Evolutionary conservation across 2,329 filamentous ascomycete genomes (phyloP), one percentile per base, ranked within the genome.

Genomic region (Pseudogymnoascus sp.): DNA sequence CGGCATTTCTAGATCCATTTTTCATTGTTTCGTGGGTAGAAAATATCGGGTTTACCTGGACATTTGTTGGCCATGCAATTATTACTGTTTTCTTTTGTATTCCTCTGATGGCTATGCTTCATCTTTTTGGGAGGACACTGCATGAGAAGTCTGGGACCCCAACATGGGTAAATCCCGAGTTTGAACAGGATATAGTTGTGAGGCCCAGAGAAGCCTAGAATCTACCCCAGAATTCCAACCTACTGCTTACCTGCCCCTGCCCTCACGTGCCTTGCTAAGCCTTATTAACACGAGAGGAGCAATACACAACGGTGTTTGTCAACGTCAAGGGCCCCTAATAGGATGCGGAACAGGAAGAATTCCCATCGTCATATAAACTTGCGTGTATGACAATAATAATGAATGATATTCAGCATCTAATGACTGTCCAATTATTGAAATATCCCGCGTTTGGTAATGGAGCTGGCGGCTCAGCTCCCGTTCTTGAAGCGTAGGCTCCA

Each of bases 1-100:
- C 65, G 28, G 65, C 67, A 36, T 68, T 67, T 36, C 61, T 63
- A 28, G 60, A 65, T 35, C 70, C 69, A 2, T 73, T 71, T 65
- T 73, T 72, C 64, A 71, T 73, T 61, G 64, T 67, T 13, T 68
- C 67, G 15, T 72, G 70, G 70, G 67, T 71, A 10, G 68, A 65
- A 35, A 17, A 62, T 44, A 17, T 57, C 64, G 66, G 67, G 11
- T 73, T 67, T 60, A 72, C 68, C 2, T 71, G 69, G 70, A 70
- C 69, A 8, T 73, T 73, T 62, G 67, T 70, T n/a, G 66, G 64
- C 10, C 70, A 73, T 60, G 69, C 68, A 31, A 70, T 72, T 42
- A 68, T 73, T 17, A 70, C 69, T n/a, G 69, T 71, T 35, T 67
- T 71, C 61, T 64, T 69, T 17, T 63, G 67, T 33, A 63, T 73